Evolutionary conservation across 2,329 filamentous ascomycete species (phyloP), one percentile per base, ranked within the genome.

Genomic region (Furcasterigmium sp.): DNA sequence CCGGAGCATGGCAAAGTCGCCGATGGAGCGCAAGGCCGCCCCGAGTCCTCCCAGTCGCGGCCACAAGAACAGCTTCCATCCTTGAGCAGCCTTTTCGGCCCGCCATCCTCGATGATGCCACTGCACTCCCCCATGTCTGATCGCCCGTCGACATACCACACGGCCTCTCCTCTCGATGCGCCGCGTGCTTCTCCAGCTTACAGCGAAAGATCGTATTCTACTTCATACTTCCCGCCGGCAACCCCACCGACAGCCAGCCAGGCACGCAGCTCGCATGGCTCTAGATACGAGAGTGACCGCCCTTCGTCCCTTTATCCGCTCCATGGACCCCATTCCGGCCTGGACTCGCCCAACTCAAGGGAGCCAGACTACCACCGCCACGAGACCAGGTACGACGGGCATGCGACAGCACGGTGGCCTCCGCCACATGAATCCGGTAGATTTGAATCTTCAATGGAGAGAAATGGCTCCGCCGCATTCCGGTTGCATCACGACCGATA

Each of bases 81-180:
- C 6, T 53, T 81, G 50, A 79, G 73, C 58, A 80, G 75, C 51
- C 60, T 81, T 14, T 78, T 80, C 51, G 74, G 73, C 3, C 71
- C 72, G 6, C 63, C 70, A 10, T 60, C 70, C 5, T 58, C 67
- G 37, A 59, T 67, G 26, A 64, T 69, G 39, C 62, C 70, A 20
- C 52, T 69, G 39, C 65, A 68, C 46, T 74, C 75, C 29, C 68
- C 73, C 38, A 56, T 63, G 18, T 65, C 67, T 17, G 74, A 76
- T 26, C 68, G 70, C 19, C 65, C 65, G 8, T 76, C 75, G 17
- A 26, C 23, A 11, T 26, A 26, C 23, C 23, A 26, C 23, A 11
- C 23, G 23, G 11, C 23, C 11, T 26, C 23, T 26, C 69, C 75
- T 5, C 53, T 73, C 43, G 74, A 78, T 32, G 65, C 66, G 35